Evolutionary conservation across 306 rosid genomes (phyloP).

Genomic region (Boehmeria nivea): DNA sequence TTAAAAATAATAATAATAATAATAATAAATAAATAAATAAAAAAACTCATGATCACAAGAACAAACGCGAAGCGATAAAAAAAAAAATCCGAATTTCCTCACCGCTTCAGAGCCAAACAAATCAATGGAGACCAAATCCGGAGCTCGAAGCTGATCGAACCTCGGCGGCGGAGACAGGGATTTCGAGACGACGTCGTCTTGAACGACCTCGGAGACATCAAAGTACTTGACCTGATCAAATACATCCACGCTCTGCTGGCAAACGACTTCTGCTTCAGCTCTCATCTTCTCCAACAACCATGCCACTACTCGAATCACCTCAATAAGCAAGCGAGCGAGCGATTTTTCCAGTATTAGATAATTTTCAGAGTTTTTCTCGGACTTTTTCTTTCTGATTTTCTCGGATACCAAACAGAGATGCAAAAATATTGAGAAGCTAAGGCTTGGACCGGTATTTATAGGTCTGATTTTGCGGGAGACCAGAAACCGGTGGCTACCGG

Average conservation of each 20-base stretch:
- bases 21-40: no score
- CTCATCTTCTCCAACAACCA: slow-evolving; percentile 49
- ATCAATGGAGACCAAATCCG: slow-evolving; percentile 52
- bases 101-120: slow-evolving; percentile 51
- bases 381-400: background rate
- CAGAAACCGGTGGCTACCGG: slow-evolving; percentile 57
- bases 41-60: no score
- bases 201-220: slow-evolving; percentile 49
- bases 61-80: no score
- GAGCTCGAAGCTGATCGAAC: slow-evolving; percentile 42
- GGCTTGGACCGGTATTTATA: slow-evolving; percentile 28
- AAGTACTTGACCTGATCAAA: slow-evolving; percentile 39
- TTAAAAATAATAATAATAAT: no score
- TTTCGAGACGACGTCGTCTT: slow-evolving; percentile 29
- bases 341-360: background rate
- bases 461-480: slow-evolving; percentile 11
- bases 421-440: background rate
- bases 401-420: slow-evolving; percentile 7
- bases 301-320: background rate
- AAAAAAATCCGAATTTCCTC: slow-evolving; percentile 15
- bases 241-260: slow-evolving; percentile 58
- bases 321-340: no score
- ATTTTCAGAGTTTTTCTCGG: background rate
- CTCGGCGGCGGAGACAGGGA: slow-evolving; percentile 23
- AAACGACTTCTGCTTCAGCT: slow-evolving; percentile 61